These are phyloP conservation scores for Cystofilobasidium ferigula DNA, from an alignment of 768 basidiomycete genomes.

Conservation along the genomic window DNA sequence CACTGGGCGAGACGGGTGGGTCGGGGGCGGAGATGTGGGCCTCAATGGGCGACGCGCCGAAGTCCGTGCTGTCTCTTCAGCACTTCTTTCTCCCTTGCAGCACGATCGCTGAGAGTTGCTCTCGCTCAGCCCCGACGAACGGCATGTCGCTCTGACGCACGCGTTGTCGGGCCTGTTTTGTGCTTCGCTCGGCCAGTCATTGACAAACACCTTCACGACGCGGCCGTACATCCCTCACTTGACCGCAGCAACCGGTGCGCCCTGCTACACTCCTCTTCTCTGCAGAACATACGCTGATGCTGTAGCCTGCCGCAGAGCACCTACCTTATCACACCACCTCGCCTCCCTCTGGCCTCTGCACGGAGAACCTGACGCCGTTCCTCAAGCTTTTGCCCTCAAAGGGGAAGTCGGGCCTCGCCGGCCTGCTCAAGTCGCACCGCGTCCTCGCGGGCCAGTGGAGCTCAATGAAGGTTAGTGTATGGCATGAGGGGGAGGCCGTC, in stretches of 20 bases:
- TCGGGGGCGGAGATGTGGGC: conserved; percentile 83
- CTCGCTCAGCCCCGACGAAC: conserved; percentile 51
- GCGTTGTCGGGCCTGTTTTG: conserved; percentile 89
- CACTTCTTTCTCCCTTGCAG: background rate
- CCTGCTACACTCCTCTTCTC: background rate
- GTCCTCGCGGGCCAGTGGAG: conserved; percentile 89
- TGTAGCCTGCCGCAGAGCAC: background rate
- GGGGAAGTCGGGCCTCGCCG: conserved; percentile 69
- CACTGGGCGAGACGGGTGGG: conserved; percentile 61
- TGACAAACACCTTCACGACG: conserved; percentile 44
- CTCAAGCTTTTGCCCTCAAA: conserved; percentile 90
- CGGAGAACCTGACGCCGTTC: conserved; percentile 93
- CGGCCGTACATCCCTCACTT: conserved; percentile 22
- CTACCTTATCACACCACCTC: conserved; percentile 23
- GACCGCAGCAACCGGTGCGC: conserved; percentile 6
- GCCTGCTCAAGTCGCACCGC: conserved; percentile 68
- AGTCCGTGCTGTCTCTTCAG: conserved; percentile 18
- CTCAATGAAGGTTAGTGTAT: conserved; percentile 67
- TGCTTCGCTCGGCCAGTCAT: conserved; percentile 66
- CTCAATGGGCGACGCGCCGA: conserved; percentile 61
- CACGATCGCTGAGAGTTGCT: background rate
- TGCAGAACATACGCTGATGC: background rate
- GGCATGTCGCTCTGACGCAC: conserved; percentile 78
- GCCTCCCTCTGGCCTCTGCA: conserved; percentile 75
- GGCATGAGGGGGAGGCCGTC: conserved; percentile 50